Evolutionary conservation across 768 basidiomycete genomes (phyloP).

Genomic region (Hemileccinum rubropunctum): DNA sequence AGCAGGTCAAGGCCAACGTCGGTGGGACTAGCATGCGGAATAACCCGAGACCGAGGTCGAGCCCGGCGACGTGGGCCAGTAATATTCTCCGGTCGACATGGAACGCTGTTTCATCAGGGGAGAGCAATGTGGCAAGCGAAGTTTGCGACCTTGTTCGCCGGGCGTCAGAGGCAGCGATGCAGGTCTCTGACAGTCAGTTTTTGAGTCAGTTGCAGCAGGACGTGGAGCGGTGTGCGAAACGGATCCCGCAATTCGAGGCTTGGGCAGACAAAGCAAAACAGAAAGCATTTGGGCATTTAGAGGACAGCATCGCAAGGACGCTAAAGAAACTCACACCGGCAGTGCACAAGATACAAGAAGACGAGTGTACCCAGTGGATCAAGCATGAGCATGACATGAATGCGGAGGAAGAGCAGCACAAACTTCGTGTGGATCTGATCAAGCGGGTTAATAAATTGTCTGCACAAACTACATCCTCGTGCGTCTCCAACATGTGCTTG

Average conservation of each 20-base stretch:
- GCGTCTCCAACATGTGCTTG: neutral
- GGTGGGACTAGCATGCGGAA: neutral
- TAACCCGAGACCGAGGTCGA: too few species aligned
- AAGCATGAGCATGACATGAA: neutral
- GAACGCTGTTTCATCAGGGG: neutral
- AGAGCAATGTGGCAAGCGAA: neutral
- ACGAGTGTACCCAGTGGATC: neutral
- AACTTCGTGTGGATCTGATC: constrained; percentile 19
- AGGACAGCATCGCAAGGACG: neutral
- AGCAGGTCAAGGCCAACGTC: constrained; percentile 2
- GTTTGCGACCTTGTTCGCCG: constrained; percentile 6
- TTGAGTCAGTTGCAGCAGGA: constrained; percentile 6
- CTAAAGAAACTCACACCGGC: constrained; percentile 8
- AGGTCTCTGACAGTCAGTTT: constrained; percentile 14
- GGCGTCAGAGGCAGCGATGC: neutral
- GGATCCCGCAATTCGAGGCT: neutral
- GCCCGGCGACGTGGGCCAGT: neutral
- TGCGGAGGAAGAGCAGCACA: constrained; percentile 7
- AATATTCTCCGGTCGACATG: neutral
- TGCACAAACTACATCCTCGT: constrained; percentile 1
- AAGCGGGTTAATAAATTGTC: constrained; percentile 17
- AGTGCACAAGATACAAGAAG: constrained; percentile 11
- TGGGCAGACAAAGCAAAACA: neutral
- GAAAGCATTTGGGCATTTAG: neutral
- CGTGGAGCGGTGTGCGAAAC: neutral